Evolutionary conservation across 2,329 filamentous ascomycete species (phyloP), one percentile per base, ranked within the genome.

Genomic region (Lecanoromycetidae sp.): DNA sequence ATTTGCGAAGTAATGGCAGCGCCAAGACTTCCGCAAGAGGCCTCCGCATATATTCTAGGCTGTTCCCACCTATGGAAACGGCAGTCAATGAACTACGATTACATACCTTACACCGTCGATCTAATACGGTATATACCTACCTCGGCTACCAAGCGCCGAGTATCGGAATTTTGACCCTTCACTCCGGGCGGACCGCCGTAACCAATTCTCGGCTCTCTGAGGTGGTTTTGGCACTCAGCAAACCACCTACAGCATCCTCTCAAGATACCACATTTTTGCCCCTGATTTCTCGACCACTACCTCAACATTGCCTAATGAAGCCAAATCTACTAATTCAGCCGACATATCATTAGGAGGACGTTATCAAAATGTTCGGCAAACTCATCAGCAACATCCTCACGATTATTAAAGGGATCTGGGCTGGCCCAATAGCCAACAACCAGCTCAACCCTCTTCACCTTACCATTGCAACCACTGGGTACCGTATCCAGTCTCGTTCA

Each of bases 401-500:
- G 4, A 45, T 38, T 38, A 5, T n/a, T 26, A 37, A 34, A 33
- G 2, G n/a, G 27, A 33, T 38, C 20, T 49, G 37, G 30, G 47
- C 47, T 39, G 41, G 33, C 32, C 1, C 45, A 40, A 34, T 46
- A 40, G 41, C 45, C n/a, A 35, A 49, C 41, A 46, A 49, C 45
- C 51, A 50, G 33, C 55, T 57, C 15, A 57, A 57, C 45, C 53
- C 55, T n/a, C 30, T 53, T 44, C 50, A 49, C 51, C 54, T 58
- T 32, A 49, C 47, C 5, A n/a, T 57, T 36, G 57, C 45, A 32
- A 57, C 37, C 34, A 51, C 48, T 34, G 57, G 51, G 38, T 57
- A 57, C 52, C 39, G 50, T 33, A 57, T 59, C 36, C 57, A 59
- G 41, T 57, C 54, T 27, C 49, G 55, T 35, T 44, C 54, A 10